Percentiles rank a stretch among this genome's conserved stretches.
These are phyloP conservation scores for Cyberlindnera petersonii DNA, from an alignment of 805 yeast species.

Conservation along the genomic window DNA sequence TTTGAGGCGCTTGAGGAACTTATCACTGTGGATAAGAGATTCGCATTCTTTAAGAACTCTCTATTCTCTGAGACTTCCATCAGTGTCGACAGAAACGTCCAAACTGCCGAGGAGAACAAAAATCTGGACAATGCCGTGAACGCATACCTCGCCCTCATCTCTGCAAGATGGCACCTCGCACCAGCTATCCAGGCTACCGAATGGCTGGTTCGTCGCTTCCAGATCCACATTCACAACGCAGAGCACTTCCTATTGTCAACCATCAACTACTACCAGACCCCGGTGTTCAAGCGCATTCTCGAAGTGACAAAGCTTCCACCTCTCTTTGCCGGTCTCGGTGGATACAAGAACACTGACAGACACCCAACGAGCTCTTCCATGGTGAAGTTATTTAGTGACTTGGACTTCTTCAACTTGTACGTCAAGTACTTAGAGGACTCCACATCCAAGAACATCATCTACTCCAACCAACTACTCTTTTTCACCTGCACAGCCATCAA, in stretches of 20 bases:
- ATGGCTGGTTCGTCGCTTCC: slow-evolving; percentile 92
- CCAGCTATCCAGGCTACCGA: slow-evolving; percentile 83
- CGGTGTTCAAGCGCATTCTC: slow-evolving; percentile 71
- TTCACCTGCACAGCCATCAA: slow-evolving; percentile 69
- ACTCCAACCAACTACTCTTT: slow-evolving; percentile 71
- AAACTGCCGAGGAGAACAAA: slow-evolving; percentile 70
- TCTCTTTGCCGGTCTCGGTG: slow-evolving; percentile 65
- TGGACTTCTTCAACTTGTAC: slow-evolving; percentile 63
- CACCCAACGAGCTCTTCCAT: slow-evolving; percentile 65
- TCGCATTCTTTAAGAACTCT: slow-evolving; percentile 62
- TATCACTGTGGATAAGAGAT: slow-evolving; percentile 67
- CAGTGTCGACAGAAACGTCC: slow-evolving; percentile 75
- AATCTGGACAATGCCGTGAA: slow-evolving; percentile 71
- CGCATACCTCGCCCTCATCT: slow-evolving; percentile 66
- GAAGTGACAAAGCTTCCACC: slow-evolving; percentile 77
- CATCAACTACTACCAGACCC: slow-evolving; percentile 74
- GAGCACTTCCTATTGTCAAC: slow-evolving; percentile 69
- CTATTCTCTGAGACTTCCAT: slow-evolving; percentile 82
- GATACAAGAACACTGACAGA: slow-evolving; percentile 60
- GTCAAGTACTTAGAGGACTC: slow-evolving; percentile 44
- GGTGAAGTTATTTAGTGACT: slow-evolving; percentile 69
- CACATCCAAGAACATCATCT: slow-evolving; percentile 52
- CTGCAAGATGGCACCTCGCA: slow-evolving; percentile 71
- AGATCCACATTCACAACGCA: slow-evolving; percentile 74
- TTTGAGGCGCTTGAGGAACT: slow-evolving; percentile 74